Conservation (phyloP, 2,329 filamentous ascomycete species). For the Apiospora kogelbergensis region DNA sequence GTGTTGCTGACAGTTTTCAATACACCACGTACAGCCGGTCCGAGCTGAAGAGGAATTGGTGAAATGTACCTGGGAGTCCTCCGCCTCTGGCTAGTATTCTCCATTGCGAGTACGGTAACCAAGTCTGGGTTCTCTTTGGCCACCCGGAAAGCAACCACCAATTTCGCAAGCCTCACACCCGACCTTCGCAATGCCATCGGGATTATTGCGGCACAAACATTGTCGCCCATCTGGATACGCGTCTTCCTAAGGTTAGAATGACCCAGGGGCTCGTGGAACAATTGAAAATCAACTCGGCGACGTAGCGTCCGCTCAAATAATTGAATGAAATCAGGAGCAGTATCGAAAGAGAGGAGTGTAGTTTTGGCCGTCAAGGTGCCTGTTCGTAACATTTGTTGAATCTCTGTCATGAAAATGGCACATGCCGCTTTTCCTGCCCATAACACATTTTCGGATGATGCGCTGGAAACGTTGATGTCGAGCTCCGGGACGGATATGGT, state of each 20-base stretch:
- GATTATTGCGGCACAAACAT: neutral
- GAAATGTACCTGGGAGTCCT: neutral
- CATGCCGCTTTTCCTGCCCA: neutral
- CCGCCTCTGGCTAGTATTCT: too few relatives aligned
- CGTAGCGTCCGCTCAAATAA: neutral
- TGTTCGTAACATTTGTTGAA: neutral
- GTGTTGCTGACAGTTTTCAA: neutral
- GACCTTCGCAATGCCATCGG: too few relatives aligned
- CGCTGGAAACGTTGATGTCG: neutral
- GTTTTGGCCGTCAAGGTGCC: neutral
- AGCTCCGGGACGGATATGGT: neutral
- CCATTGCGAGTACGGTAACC: neutral
- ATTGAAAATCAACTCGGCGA: neutral
- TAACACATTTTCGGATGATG: neutral
- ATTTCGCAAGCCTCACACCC: neutral
- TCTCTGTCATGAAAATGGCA: neutral
- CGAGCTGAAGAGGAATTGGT: neutral
- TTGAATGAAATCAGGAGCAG: neutral
- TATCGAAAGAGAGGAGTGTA: neutral
- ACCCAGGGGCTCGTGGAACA: too few relatives aligned
- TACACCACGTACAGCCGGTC: neutral
- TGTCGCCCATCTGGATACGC: neutral
- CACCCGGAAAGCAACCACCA: neutral
- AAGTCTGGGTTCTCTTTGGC: neutral
- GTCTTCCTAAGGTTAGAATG: neutral